Base-by-base conservation (phyloP, 1,139 yeast species). In the Suhomyces panamericanus region DNA sequence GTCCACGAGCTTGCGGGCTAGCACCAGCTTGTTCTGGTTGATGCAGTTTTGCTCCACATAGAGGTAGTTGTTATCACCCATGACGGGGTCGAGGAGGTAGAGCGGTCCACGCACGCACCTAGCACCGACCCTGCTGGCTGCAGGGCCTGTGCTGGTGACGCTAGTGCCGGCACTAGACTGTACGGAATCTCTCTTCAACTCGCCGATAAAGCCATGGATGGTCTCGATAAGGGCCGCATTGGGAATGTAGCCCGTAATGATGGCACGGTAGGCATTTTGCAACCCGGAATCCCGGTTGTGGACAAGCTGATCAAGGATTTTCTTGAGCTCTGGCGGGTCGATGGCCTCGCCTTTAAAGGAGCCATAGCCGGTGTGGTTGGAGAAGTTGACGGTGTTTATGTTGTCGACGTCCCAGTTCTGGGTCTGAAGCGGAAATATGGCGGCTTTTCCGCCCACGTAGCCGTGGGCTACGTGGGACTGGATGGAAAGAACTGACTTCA, bases 61-160 rank as follows among this genome's bases (percentile, higher is more conserved):
- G 24, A 91, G 62, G 48, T 75, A 77, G 2, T 96, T 96, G 54
- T 88, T 84, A 63, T 93, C 99, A 12, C 99, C 99, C 76, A 93
- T 77, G 2, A 93, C 97, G 1, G 99, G 98, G 60, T 93, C 99
- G 50, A 90, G 63, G 11, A 90, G 69, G 83, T 95, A 86, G 28
- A 59, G 35, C 2, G 51, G 42, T 4, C 32, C 32, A 11, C n/a
- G 6, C 6, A 17, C 15, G 31, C 29, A 17, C 15, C 12, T 26
- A 22, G 17, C 30, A 34, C 29, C 37, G 6, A 26, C 29, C 24
- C 32, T n/a, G 20, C 26, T 16, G 24, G 31, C 6, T 10, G 38
- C 26, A 26, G 37, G 27, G 20, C 30, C 37, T 13, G 24, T n/a
- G 15, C 12, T 11, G 15, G 12, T 34, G 20, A 12, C 38, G 16